These are phyloP conservation scores for Bremia lactucae DNA, from an alignment of 352 stramenopile genomes.

Conservation along the genomic window DNA sequence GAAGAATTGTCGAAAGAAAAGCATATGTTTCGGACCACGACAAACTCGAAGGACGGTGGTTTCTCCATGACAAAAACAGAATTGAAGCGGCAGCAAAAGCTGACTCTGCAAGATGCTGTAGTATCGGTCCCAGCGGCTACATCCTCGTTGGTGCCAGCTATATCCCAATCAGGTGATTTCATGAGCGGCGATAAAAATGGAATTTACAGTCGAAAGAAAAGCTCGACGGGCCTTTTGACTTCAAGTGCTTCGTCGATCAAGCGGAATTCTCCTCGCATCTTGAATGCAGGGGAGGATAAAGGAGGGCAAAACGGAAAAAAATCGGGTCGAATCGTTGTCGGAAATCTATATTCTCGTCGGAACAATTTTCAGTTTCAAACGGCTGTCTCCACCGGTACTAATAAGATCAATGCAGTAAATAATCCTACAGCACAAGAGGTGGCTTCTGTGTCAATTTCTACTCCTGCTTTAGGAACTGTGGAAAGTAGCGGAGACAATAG, in stretches of 20 bases:
- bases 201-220: constrained; percentile 18
- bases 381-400: constrained; percentile 6
- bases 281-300: constrained; percentile 33
- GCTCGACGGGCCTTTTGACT: constrained; percentile 2
- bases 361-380: constrained; percentile 14
- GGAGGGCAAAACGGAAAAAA: constrained; percentile 27
- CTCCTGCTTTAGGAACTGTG: background rate
- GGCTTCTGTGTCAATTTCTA: constrained; percentile 1
- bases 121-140: constrained; percentile 1
- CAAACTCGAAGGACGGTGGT: constrained; percentile 18
- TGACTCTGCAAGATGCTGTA: constrained; percentile 39
- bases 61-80: constrained; percentile 51
- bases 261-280: constrained; percentile 15
- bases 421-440: background rate
- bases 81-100: constrained; percentile 55
- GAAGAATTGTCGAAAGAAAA: constrained; percentile 19
- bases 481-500: constrained; percentile 9
- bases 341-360: constrained; percentile 23
- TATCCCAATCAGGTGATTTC: constrained; percentile 6
- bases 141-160: constrained; percentile 1
- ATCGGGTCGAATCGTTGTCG: constrained; percentile 19
- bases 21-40: constrained; percentile 5
- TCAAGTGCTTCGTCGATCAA: constrained; percentile 3
- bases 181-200: constrained; percentile 15
- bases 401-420: constrained; percentile 4